Conservation (phyloP, 2,329 filamentous ascomycete species). For the Cordyceps tenuipes region DNA sequence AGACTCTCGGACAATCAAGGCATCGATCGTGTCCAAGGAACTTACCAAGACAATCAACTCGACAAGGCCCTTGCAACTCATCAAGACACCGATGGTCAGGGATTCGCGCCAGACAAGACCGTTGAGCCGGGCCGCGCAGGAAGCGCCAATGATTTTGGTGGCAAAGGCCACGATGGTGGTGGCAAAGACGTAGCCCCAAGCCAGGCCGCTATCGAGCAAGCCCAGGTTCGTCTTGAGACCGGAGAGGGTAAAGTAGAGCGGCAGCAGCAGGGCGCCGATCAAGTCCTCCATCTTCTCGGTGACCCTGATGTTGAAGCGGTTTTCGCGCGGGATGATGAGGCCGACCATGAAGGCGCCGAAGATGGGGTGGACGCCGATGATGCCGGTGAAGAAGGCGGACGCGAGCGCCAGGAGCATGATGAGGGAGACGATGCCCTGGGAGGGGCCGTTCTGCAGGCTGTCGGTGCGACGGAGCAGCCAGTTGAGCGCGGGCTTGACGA, state of each 20-base stretch:
- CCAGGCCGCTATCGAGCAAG: slow-evolving; percentile 68
- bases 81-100: slow-evolving; percentile 76
- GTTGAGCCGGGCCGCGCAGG: slow-evolving; percentile 65
- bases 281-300: slow-evolving; percentile 94
- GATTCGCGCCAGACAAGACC: slow-evolving; percentile 87
- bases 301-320: slow-evolving; percentile 81
- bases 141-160: slow-evolving; percentile 77
- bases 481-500: slow-evolving; percentile 64
- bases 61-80: slow-evolving; percentile 95
- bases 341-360: slow-evolving; percentile 90
- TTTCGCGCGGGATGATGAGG: slow-evolving; percentile 81
- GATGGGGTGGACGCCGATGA: slow-evolving; percentile 89
- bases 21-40: not conserved
- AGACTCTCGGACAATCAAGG: not conserved
- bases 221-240: slow-evolving; percentile 84
- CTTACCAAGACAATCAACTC: slow-evolving; percentile 87
- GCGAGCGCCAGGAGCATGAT: slow-evolving; percentile 71
- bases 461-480: slow-evolving; percentile 66
- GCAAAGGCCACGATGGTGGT: slow-evolving; percentile 74
- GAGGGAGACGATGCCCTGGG: slow-evolving; percentile 73
- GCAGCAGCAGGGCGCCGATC: slow-evolving; percentile 73
- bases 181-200: slow-evolving; percentile 85
- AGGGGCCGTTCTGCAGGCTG: slow-evolving; percentile 79
- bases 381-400: slow-evolving; percentile 78
- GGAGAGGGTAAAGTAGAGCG: slow-evolving; percentile 88